phyloP scores from a whole-genome alignment of 768 basidiomycete genomes.

The Trichaptum fuscoviolaceum region DNA sequence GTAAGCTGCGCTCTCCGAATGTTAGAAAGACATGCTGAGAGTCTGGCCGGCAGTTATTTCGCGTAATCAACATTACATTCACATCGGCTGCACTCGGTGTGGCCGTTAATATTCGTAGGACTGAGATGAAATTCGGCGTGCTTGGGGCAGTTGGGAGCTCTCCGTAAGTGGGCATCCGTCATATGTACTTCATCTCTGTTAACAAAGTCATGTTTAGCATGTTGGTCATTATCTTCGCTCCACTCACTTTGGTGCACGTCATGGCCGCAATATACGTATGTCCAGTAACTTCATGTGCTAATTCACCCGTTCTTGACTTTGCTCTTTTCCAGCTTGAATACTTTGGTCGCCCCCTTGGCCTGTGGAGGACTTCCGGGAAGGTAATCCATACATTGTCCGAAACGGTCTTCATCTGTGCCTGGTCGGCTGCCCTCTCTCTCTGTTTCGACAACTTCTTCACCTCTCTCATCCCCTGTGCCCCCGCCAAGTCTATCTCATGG shows the following conservation, averaged over 20 bases:
- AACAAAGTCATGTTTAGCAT: slow-evolving; percentile 36
- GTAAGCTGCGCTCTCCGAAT: slow-evolving; percentile 34
- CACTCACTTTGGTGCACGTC: slow-evolving; percentile 78
- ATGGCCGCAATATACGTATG: slow-evolving; percentile 81
- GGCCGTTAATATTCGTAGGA: slow-evolving; percentile 65
- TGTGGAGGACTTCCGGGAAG: slow-evolving; percentile 87
- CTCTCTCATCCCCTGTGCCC: slow-evolving; percentile 72
- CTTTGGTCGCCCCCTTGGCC: slow-evolving; percentile 85
- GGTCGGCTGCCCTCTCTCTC: slow-evolving; percentile 85
- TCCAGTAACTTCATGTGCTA: slow-evolving; percentile 16
- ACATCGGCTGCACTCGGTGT: slow-evolving; percentile 75
- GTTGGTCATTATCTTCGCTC: slow-evolving; percentile 81
- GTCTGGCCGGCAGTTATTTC: slow-evolving; percentile 55
- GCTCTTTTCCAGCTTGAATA: slow-evolving; percentile 67
- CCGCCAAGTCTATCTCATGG: slow-evolving; percentile 57
- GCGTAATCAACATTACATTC: slow-evolving; percentile 78
- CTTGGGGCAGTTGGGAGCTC: slow-evolving; percentile 80
- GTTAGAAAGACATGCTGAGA: not conserved
- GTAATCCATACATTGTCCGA: slow-evolving; percentile 83
- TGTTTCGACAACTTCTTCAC: slow-evolving; percentile 93
- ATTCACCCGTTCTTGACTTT: slow-evolving; percentile 17
- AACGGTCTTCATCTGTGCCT: slow-evolving; percentile 88
- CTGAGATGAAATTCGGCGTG: slow-evolving; percentile 44
- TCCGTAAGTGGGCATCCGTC: slow-evolving; percentile 43
- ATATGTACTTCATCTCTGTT: not conserved